A percentile compares a stretch with the other conserved stretches of the same genome.
Evolutionary conservation across 129 eudicot species (phyloP).

Genomic region (Tagetes patula): DNA sequence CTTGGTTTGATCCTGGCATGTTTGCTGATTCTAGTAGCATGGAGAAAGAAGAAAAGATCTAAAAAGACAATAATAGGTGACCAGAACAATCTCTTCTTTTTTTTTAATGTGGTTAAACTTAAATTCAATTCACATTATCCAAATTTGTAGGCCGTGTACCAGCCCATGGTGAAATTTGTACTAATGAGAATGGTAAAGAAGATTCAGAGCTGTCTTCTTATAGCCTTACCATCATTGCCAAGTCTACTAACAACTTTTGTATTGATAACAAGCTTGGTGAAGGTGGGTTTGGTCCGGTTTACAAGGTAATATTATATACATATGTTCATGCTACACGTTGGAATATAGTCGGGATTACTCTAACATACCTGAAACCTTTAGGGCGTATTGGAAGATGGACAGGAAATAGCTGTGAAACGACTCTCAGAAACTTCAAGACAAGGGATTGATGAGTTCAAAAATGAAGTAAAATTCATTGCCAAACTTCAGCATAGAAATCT

Average conservation of each 20-base stretch:
- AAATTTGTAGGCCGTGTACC: constrained; percentile 10
- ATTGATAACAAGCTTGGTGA: constrained; percentile 29
- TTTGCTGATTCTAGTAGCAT: constrained; percentile 23
- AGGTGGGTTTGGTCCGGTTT: constrained; percentile 44
- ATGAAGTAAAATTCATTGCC: constrained; percentile 36
- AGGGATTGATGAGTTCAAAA: constrained; percentile 35
- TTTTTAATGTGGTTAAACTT: not conserved
- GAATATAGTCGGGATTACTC: not conserved
- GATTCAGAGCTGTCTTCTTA: constrained; percentile 23
- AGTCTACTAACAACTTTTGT: constrained; percentile 29
- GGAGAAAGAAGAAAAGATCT: constrained; percentile 31
- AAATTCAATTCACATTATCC: not conserved
- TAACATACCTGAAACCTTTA: not conserved
- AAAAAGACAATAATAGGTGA: constrained; percentile 12
- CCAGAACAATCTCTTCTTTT: constrained; percentile 2
- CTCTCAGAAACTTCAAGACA: constrained; percentile 29
- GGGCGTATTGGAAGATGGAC: constrained; percentile 33
- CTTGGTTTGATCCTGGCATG: constrained; percentile 17
- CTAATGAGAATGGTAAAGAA: constrained; percentile 13
- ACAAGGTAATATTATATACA: constrained; percentile 24
- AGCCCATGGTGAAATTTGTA: not conserved
- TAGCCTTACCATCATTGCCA: constrained; percentile 24
- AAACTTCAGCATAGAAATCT: constrained; percentile 48
- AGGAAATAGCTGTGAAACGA: constrained; percentile 35
- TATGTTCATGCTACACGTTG: not conserved